Percentiles rank a stretch among this genome's conserved stretches.
Evolutionary conservation across 306 rosid species (phyloP).

Genomic region (Delonix regia): DNA sequence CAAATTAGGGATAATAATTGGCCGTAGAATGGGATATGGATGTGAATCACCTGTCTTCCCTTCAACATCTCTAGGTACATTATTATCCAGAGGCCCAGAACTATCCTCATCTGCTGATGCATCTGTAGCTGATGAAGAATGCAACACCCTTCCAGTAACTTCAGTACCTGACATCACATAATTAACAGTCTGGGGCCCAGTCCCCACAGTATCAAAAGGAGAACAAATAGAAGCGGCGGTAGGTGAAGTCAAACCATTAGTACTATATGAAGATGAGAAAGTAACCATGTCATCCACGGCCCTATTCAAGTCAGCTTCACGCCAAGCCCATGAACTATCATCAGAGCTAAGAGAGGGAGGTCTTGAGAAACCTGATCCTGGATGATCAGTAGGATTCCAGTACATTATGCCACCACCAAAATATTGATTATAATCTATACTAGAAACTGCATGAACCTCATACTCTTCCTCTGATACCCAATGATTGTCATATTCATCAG

Average conservation of each 20-base stretch:
- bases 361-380: conserved; percentile 84
- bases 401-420: conserved; percentile 98
- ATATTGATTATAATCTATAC: conserved; percentile 84
- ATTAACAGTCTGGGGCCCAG: conserved; percentile 76
- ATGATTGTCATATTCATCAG: conserved; percentile 83
- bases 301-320: conserved; percentile 93
- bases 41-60: conserved; percentile 68
- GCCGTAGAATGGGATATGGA: conserved; percentile 84
- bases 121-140: conserved; percentile 74
- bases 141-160: conserved; percentile 72
- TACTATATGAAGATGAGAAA: conserved; percentile 85
- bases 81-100: conserved; percentile 62
- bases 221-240: conserved; percentile 86
- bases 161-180: conserved; percentile 81
- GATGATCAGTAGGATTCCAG: conserved; percentile 90
- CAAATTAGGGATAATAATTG: conserved; percentile 81
- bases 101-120: conserved; percentile 63
- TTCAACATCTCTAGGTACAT: conserved; percentile 69
- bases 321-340: conserved; percentile 97
- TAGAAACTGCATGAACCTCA: conserved; percentile 89
- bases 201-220: conserved; percentile 80
- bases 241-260: conserved; percentile 89
- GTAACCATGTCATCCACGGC: conserved; percentile 99
- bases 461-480: conserved; percentile 93
- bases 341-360: conserved; percentile 98